Percentiles rank a stretch among this genome's conserved stretches.
Evolutionary conservation across 495 filamentous ascomycete species (phyloP).

Genomic region (Parathielavia appendiculata): DNA sequence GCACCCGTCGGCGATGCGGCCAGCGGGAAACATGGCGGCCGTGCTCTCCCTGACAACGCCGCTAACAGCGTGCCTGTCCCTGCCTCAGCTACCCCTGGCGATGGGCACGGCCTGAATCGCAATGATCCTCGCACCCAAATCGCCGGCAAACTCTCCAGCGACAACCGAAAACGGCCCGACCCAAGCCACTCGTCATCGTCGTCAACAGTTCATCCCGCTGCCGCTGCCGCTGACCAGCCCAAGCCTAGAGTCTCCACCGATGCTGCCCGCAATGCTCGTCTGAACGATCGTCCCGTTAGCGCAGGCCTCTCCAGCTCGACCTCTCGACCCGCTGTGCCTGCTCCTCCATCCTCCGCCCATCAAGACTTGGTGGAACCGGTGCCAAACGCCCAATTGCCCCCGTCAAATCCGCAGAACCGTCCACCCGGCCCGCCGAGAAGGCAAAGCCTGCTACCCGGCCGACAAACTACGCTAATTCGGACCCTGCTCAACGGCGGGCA

Average conservation of each 20-base stretch:
- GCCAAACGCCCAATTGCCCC: constrained; percentile 15
- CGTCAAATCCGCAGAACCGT: constrained; percentile 24
- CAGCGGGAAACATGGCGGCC: background rate
- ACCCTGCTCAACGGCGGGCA: constrained; percentile 39
- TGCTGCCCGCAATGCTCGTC: constrained; percentile 13
- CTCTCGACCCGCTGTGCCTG: background rate
- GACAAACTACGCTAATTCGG: constrained; percentile 45
- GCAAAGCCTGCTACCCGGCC: constrained; percentile 46
- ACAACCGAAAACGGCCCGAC: constrained; percentile 15
- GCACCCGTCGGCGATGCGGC: background rate
- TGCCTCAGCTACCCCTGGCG: background rate
- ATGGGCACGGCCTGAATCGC: constrained; percentile 9
- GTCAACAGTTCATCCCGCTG: background rate
- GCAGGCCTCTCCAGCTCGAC: constrained; percentile 7
- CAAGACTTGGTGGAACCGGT: constrained; percentile 12
- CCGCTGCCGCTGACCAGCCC: constrained; percentile 1
- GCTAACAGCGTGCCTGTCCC: constrained; percentile 7
- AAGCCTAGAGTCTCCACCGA: constrained; percentile 12
- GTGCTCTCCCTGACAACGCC: constrained; percentile 4
- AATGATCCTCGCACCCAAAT: constrained; percentile 21
- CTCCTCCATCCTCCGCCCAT: constrained; percentile 6
- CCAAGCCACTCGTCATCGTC: background rate
- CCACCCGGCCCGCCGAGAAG: constrained; percentile 32
- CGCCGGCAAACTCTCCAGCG: constrained; percentile 17
- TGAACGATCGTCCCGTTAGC: constrained; percentile 25